Base-by-base conservation (phyloP, 352 stramenopile species). In the Paralagenidium karlingii region DNA sequence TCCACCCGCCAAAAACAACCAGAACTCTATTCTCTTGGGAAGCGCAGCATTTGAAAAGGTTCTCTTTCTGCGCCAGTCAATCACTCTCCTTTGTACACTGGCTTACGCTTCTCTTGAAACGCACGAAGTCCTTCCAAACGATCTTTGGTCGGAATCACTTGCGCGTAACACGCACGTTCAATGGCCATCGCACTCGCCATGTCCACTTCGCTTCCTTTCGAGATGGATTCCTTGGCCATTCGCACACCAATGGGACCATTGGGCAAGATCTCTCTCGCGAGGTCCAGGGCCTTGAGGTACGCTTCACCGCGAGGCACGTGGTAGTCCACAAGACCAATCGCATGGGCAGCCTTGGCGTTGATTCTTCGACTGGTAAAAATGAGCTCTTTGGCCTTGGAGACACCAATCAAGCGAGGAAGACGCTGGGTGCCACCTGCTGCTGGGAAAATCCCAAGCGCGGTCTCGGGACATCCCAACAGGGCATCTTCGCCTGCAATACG, bases 371-470 rank as follows among this genome's bases (percentile, higher is more conserved):
- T 88, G 5, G 86, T 96, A 53, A 90, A 96, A 48, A 97, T 96
- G 22, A 97, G 69, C 47, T 97, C 87, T 53, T 97, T 97, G 8
- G 89, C 89, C 53, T 89, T 89, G 15, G 84, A 82, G 19, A 88
- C 51, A 63, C 88, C 86, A 33, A 97, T 82, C 3, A 97, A 55
- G 24, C 90, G 80, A 27, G 90, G 81, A 3, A 96, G 66, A 20
- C 90, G 76, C 53, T 97, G 88, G 4, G 88, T 97, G 5, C 88
- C 90, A 33, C 90, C 90, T 21, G 88, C 88, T 18, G 88, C 90
- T 24, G 90, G 90, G 10, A 97, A 77, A 47, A 97, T 97, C 0
- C 79, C 90, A 8, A 97, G 60, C 10, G 66, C 80, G 3, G 90
- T 97, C 63, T 97, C 90, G 0, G 86, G 87, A 13, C 92, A 77